These are phyloP conservation scores for Solanum lycopersicoides DNA, from an alignment of 257 asterid species.

Conservation along the genomic window DNA sequence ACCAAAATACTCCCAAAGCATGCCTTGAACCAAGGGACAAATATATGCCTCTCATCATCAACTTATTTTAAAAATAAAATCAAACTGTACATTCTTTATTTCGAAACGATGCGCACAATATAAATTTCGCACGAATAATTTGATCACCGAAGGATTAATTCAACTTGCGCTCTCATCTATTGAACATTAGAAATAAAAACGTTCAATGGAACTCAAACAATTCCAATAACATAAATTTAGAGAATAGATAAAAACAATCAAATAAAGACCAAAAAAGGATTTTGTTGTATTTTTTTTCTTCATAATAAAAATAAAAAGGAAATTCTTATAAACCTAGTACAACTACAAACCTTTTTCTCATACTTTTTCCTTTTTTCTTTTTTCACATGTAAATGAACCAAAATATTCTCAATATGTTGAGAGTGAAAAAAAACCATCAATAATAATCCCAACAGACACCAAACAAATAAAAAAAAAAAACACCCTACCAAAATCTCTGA, in stretches of 20 bases:
- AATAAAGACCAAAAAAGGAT: not conserved
- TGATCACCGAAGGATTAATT: not conserved
- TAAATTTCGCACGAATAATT: not conserved
- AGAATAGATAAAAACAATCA: not conserved
- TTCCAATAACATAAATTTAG: not conserved
- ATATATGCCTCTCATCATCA: not conserved
- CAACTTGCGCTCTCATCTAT: not conserved
- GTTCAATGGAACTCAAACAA: not conserved
- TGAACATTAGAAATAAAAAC: not conserved
- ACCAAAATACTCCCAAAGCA: not conserved
- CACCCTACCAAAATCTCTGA: slow-evolving; percentile 10
- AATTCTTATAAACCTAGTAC: not conserved
- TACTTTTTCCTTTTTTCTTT: not conserved
- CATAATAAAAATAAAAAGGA: not conserved
- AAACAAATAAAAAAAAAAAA: not conserved
- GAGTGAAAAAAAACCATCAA: not conserved
- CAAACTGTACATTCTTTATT: not conserved
- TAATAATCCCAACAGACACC: not conserved
- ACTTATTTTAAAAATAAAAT: not conserved
- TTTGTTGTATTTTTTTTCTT: not conserved
- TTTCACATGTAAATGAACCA: not conserved
- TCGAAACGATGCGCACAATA: accelerated
- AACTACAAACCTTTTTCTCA: not conserved
- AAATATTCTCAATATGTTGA: not conserved
- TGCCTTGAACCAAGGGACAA: not conserved